A percentile compares a stretch with the other conserved stretches of the same genome.
Conservation (phyloP, 1,139 yeast species). For the Diutina neorugosa region DNA sequence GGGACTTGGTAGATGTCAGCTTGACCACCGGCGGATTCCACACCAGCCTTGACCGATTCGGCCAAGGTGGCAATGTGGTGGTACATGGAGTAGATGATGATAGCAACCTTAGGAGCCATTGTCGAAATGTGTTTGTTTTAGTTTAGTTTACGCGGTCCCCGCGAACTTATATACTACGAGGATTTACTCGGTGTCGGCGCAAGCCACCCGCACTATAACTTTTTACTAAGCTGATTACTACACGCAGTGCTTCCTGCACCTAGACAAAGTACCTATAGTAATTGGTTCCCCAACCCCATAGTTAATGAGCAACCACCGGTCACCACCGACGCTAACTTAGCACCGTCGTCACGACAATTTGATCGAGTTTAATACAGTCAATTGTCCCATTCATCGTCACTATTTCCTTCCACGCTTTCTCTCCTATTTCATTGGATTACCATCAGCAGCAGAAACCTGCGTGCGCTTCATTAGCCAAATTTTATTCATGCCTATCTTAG, state of each 20-base stretch:
- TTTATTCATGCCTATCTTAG: neutral
- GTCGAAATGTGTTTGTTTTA: neutral
- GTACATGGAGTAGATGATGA: constrained; percentile 10
- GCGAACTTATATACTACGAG: neutral
- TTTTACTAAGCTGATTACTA: neutral
- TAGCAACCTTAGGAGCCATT: constrained; percentile 10
- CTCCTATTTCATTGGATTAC: neutral
- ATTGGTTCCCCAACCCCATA: too few relatives aligned
- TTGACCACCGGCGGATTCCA: constrained; percentile 9
- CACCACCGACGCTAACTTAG: too few relatives aligned
- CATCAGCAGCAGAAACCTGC: neutral
- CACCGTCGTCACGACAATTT: too few relatives aligned
- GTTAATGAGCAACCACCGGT: too few relatives aligned
- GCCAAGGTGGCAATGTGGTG: constrained; percentile 9
- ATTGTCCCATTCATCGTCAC: neutral
- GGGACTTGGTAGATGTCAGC: constrained; percentile 9
- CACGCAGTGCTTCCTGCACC: neutral
- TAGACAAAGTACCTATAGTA: too few relatives aligned
- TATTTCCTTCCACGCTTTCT: neutral
- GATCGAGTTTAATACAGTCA: neutral
- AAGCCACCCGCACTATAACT: neutral
- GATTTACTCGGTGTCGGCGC: neutral
- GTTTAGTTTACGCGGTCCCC: neutral
- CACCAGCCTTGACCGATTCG: constrained; percentile 8
- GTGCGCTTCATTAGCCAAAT: neutral